Percentiles rank a stretch among this genome's conserved stretches.
phyloP scores from a whole-genome alignment of 108 stramenopile species.

The Cyclotella sp. region DNA sequence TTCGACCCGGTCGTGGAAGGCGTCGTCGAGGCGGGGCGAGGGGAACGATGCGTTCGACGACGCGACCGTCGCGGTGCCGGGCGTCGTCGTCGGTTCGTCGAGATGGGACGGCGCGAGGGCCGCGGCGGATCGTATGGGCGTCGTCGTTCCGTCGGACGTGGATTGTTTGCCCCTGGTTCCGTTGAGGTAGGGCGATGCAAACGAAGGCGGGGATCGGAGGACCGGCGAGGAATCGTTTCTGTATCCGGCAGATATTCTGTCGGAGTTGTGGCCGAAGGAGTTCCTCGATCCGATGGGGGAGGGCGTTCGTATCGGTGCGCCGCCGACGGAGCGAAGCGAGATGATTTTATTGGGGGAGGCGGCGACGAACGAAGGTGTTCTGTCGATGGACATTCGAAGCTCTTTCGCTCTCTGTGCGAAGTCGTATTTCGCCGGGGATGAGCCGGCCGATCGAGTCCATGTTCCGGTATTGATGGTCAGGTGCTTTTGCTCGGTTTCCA shows the following conservation, averaged over 20 bases:
- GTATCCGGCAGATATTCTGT: neutral
- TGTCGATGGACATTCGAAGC: constrained; percentile 43
- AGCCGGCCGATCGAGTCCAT: neutral
- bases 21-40: neutral
- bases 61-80: neutral
- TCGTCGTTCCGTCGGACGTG: neutral
- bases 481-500: neutral
- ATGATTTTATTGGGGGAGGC: neutral
- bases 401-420: constrained; percentile 46
- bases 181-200: neutral
- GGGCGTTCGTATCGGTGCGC: constrained; percentile 13
- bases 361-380: neutral
- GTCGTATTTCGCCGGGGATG: constrained; percentile 17
- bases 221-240: neutral
- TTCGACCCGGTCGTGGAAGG: constrained; percentile 35
- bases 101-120: neutral
- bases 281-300: constrained; percentile 12
- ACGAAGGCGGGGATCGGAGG: neutral
- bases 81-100: neutral
- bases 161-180: neutral
- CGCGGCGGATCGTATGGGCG: neutral
- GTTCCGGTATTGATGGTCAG: neutral
- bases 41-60: neutral
- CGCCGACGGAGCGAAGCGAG: neutral
- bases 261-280: neutral